Base-by-base conservation (phyloP, 768 basidiomycete species). In the Leccinellum rugosiceps region DNA sequence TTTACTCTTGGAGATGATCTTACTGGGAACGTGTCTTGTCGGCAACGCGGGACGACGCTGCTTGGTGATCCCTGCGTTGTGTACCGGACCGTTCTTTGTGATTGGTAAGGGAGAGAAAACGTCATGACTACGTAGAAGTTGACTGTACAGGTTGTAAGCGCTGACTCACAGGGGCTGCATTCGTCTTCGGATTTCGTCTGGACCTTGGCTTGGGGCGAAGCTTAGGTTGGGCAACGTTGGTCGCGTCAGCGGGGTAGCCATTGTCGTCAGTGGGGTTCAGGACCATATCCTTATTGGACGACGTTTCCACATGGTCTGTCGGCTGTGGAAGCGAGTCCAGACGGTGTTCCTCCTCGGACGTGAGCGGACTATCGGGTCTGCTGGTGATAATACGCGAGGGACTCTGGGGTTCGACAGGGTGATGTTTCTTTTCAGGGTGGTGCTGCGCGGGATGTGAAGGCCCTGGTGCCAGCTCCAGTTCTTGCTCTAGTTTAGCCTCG, bases 121-220 rank as follows among this genome's bases (percentile, higher is more conserved):
- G 38, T 45, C 50, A 61, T 68, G 34, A 68, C 60, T 65, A 65
- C 53, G 50, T 61, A 53, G 44, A 19, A 26, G 19, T n/a, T 23
- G 19, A 55, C 19, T n/a, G 25, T 46, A 25, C 14, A 35, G n/a
- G 30, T n/a, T 46, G 31, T 19, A 31, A 31, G 30, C n/a, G 58
- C 49, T 63, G 60, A 62, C 72, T 65, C 63, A 72, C 72, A 32
- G 52, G 52, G 34, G 55, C 63, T 3, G 43, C 26, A 1, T 23
- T 69, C 25, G 54, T 67, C 72, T 63, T 73, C 63, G 72, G 67
- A 59, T 63, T 65, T 64, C 68, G 57, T 55, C 55, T 70, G 28
- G 54, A 32, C 21, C 51, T 58, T 50, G 58, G 59, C 19, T 53
- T 58, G 50, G 58, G 60, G 9, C n/a, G 50, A 35, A 32, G 62